Percentiles rank a stretch among this genome's conserved stretches.
Evolutionary conservation across 495 filamentous ascomycete species (phyloP).

Genomic region (Aspergillus coremiiformis): DNA sequence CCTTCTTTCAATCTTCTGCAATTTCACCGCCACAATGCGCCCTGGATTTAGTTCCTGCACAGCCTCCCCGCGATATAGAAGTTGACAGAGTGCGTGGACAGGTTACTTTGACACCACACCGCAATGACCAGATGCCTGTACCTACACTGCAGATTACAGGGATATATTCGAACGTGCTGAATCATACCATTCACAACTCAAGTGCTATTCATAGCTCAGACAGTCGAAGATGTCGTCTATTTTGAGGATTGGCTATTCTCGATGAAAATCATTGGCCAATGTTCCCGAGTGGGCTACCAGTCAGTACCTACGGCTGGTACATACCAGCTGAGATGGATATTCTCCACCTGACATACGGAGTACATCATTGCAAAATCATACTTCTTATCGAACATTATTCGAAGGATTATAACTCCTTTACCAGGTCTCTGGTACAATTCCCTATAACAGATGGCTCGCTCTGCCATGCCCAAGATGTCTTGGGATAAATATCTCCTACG

Average conservation of each 20-base stretch:
- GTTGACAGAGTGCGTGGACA: neutral
- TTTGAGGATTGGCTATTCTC: neutral
- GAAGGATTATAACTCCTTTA: neutral
- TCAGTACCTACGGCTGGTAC: no score
- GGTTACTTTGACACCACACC: constrained; percentile 1
- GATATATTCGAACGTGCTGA: neutral
- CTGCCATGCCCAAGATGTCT: constrained; percentile 21
- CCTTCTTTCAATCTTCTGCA: neutral
- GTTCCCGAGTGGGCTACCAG: neutral
- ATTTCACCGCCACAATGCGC: neutral
- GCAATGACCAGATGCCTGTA: constrained; percentile 3
- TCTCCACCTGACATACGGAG: neutral
- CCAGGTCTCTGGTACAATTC: neutral
- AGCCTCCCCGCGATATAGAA: constrained; percentile 12
- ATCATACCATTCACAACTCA: neutral
- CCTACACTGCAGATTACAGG: neutral
- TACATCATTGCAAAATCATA: neutral
- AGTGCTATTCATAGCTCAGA: constrained; percentile 1
- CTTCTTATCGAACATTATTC: neutral
- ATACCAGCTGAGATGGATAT: no score
- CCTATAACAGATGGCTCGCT: constrained; percentile 21
- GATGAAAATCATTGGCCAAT: neutral
- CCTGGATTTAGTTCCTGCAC: constrained; percentile 5
- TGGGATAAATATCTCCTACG: constrained; percentile 33
- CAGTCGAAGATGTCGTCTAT: neutral